phyloP scores from a whole-genome alignment of 208 protist species.

The Wallacemonas collosoma region DNA sequence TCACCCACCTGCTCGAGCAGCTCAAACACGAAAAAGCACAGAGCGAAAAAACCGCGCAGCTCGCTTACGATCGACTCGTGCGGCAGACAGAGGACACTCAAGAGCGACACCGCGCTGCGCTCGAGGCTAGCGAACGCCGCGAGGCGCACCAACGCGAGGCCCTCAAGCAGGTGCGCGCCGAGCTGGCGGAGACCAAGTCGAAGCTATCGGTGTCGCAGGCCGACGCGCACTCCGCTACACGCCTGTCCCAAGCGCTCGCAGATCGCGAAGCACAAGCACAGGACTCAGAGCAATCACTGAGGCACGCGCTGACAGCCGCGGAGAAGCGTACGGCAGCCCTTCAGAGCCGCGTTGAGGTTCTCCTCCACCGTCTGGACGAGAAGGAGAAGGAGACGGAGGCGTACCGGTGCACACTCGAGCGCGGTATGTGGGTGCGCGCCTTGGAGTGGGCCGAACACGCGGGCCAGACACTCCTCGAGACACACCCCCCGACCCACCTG shows the following conservation, averaged over 20 bases:
- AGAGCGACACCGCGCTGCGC: slow-evolving; percentile 25
- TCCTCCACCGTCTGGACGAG: slow-evolving; percentile 35
- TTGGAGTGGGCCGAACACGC: slow-evolving; percentile 3
- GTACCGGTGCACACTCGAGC: slow-evolving; percentile 47
- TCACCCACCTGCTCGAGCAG: slow-evolving; percentile 22
- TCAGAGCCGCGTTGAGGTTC: slow-evolving; percentile 27
- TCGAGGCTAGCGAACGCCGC: slow-evolving; percentile 23
- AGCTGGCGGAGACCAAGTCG: slow-evolving; percentile 15
- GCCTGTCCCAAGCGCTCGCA: slow-evolving; percentile 28
- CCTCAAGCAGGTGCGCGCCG: slow-evolving; percentile 13
- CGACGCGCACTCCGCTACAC: slow-evolving; percentile 22
- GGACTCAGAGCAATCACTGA: slow-evolving; percentile 33
- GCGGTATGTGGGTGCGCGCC: slow-evolving; percentile 33
- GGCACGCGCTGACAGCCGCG: slow-evolving; percentile 21
- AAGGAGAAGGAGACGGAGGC: slow-evolving; percentile 56
- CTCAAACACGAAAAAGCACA: slow-evolving; percentile 17
- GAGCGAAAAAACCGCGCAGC: background rate
- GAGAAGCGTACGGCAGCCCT: slow-evolving; percentile 26
- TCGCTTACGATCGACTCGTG: background rate
- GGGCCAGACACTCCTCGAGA: slow-evolving; percentile 3
- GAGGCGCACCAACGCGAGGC: slow-evolving; percentile 31
- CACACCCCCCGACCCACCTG: no score
- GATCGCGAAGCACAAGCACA: slow-evolving; percentile 21
- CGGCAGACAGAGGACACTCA: slow-evolving; percentile 1
- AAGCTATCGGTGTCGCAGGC: slow-evolving; percentile 32